A percentile compares a stretch with the other conserved stretches of the same genome.
Conservation (phyloP, 169 alveolate genomes). For the Eimeria praecox region DNA sequence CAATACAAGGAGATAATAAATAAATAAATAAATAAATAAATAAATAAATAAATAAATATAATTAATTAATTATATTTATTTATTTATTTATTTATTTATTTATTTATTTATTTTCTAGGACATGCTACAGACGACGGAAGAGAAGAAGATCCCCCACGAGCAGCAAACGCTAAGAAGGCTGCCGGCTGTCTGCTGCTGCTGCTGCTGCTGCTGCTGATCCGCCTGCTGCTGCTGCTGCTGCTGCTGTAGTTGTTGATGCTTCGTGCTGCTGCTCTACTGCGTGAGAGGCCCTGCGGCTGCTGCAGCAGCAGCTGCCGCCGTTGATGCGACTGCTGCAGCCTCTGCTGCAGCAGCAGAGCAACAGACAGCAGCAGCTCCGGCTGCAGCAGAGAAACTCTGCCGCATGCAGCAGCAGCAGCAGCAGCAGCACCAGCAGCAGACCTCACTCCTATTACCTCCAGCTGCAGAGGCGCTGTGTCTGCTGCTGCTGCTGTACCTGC, state of each 20-base stretch:
- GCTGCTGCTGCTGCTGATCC: conserved; percentile 25
- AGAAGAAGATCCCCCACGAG: too few species aligned
- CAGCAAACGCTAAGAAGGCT: background rate
- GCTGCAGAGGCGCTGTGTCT: background rate
- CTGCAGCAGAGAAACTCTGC: background rate
- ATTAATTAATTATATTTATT: background rate
- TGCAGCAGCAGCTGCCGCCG: too few species aligned
- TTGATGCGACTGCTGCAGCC: background rate
- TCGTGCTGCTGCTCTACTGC: background rate
- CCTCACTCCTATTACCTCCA: conserved; percentile 4
- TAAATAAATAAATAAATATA: background rate
- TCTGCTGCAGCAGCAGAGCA: background rate
- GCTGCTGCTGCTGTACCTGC: background rate
- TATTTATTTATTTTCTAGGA: too few species aligned
- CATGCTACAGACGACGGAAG: too few species aligned
- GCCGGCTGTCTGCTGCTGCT: background rate
- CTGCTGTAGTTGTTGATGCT: background rate
- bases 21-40: background rate
- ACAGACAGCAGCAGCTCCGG: conserved; percentile 4
- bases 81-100: too few species aligned
- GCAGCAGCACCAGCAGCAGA: background rate
- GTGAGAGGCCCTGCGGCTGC: background rate
- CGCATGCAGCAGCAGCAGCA: conserved; percentile 7
- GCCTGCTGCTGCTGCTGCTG: conserved; percentile 34
- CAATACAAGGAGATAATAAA: background rate